phyloP scores from a whole-genome alignment of 2,329 filamentous ascomycete species.

The Juglanconis sp. region DNA sequence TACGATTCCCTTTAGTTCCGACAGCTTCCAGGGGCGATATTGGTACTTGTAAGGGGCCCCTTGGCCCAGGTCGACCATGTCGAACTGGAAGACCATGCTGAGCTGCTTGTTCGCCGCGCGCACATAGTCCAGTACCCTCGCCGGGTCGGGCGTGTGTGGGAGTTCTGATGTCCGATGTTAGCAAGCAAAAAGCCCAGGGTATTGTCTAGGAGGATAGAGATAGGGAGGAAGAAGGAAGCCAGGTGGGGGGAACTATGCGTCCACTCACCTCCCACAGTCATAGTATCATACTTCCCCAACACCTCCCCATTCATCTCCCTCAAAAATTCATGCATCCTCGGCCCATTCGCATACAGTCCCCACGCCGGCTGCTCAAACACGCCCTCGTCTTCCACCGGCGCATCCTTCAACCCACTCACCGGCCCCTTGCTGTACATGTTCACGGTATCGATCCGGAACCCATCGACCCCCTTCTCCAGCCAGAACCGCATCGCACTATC shows the following conservation, averaged over 20 bases:
- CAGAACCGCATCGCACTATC: conserved; percentile 73
- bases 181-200: not conserved
- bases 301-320: conserved; percentile 61
- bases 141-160: conserved; percentile 57
- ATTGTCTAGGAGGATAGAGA: not conserved
- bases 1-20: conserved; percentile 46
- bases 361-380: conserved; percentile 50
- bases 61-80: conserved; percentile 59
- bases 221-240: not conserved
- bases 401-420: conserved; percentile 49
- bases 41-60: conserved; percentile 51
- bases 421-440: conserved; percentile 65
- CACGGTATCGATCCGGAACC: conserved; percentile 73
- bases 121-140: conserved; percentile 58
- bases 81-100: conserved; percentile 69
- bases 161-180: conserved; percentile 46
- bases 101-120: conserved; percentile 56
- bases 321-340: conserved; percentile 66
- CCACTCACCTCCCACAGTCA: conserved; percentile 55
- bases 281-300: conserved; percentile 58
- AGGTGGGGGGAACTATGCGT: not conserved
- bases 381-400: conserved; percentile 47
- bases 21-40: conserved; percentile 46
- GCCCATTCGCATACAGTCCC: conserved; percentile 63
- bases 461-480: conserved; percentile 70